Evolutionary conservation across 2,329 filamentous ascomycete species (phyloP).

Genomic region (Thelonectria blattea): DNA sequence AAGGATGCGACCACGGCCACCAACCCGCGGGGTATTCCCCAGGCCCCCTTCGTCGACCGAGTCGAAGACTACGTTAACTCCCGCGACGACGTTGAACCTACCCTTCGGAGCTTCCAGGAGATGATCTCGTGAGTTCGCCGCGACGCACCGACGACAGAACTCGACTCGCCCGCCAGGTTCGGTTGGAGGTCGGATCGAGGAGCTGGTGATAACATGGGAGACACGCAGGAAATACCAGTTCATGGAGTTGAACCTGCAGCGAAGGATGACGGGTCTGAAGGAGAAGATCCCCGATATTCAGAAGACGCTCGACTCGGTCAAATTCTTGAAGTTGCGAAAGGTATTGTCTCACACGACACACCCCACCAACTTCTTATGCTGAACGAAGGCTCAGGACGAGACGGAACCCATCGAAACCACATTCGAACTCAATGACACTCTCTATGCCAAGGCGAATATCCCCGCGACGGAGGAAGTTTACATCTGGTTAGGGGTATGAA

Average conservation of each 20-base stretch:
- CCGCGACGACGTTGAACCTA: slow-evolving; percentile 79
- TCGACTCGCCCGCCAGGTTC: slow-evolving; percentile 2
- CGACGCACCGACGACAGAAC: slow-evolving; percentile 16
- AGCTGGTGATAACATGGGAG: slow-evolving; percentile 27
- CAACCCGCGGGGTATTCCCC: slow-evolving; percentile 83
- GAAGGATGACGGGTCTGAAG: slow-evolving; percentile 78
- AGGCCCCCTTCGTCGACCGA: slow-evolving; percentile 84
- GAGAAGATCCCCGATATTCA: slow-evolving; percentile 98
- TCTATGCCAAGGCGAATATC: slow-evolving; percentile 87
- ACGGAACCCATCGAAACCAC: slow-evolving; percentile 83
- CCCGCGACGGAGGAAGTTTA: slow-evolving; percentile 89
- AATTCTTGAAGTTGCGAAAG: slow-evolving; percentile 79
- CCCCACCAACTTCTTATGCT: slow-evolving; percentile 18
- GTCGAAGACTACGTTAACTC: slow-evolving; percentile 87
- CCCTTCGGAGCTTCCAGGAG: slow-evolving; percentile 84
- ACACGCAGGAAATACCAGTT: slow-evolving; percentile 92
- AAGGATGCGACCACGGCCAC: slow-evolving; percentile 62
- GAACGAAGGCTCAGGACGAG: slow-evolving; percentile 48
- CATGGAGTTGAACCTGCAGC: slow-evolving; percentile 94
- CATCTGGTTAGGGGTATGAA: slow-evolving; percentile 84
- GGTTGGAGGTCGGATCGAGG: slow-evolving; percentile 18
- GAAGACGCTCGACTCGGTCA: slow-evolving; percentile 92
- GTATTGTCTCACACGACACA: slow-evolving; percentile 47
- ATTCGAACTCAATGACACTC: slow-evolving; percentile 95
- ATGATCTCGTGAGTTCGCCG: slow-evolving; percentile 79